Percentiles rank a stretch among this genome's conserved stretches.
Conservation (phyloP, 2,329 filamentous ascomycete genomes). For the Fusarium coicis region DNA sequence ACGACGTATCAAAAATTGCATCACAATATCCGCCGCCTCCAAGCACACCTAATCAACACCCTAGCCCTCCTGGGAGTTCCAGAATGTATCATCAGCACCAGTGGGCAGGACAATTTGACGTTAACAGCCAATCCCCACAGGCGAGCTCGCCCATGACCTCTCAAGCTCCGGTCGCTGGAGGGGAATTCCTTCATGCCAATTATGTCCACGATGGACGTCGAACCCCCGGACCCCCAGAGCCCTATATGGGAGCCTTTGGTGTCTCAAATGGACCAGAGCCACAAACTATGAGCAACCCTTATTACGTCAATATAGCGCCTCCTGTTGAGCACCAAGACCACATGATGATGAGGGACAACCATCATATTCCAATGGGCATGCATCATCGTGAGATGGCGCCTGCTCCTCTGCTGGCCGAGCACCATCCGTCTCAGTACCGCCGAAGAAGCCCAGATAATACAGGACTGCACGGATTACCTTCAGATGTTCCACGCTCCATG, state of each 20-base stretch:
- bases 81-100: constrained; percentile 60
- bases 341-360: constrained; percentile 40
- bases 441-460: constrained; percentile 43
- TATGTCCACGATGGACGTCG: constrained; percentile 54
- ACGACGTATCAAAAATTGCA: constrained; percentile 56
- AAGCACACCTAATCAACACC: constrained; percentile 54
- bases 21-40: constrained; percentile 54
- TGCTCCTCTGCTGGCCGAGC: constrained; percentile 40
- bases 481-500: constrained; percentile 32
- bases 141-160: constrained; percentile 59
- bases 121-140: constrained; percentile 55
- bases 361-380: constrained; percentile 39
- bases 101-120: constrained; percentile 52
- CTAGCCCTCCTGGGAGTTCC: constrained; percentile 60
- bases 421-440: constrained; percentile 37
- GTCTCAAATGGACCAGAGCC: constrained; percentile 49
- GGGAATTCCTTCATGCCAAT: constrained; percentile 50
- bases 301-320: constrained; percentile 44
- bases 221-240: constrained; percentile 51
- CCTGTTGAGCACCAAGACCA: constrained; percentile 43
- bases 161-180: constrained; percentile 49
- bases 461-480: constrained; percentile 3
- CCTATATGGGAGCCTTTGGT: constrained; percentile 51
- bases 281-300: constrained; percentile 42
- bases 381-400: constrained; percentile 41